A percentile compares a stretch with the other conserved stretches of the same genome.
These are phyloP conservation scores for Starmerella vaccinii DNA, from an alignment of 805 yeast genomes.

Conservation along the genomic window DNA sequence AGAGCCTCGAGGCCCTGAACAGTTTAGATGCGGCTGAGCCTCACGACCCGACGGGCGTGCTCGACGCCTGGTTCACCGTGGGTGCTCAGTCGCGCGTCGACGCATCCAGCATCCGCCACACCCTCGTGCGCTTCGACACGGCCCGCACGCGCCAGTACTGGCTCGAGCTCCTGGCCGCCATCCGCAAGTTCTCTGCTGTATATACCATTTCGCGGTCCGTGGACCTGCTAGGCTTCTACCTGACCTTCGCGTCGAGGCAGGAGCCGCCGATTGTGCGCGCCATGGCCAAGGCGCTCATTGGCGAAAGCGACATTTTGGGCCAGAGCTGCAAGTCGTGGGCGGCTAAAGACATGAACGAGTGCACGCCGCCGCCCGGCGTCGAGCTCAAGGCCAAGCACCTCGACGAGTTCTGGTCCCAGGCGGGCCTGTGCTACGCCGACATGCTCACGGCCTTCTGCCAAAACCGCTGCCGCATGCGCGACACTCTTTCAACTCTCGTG, in stretches of 20 bases:
- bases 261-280: slow-evolving; percentile 28
- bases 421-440: slow-evolving; percentile 38
- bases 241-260: slow-evolving; percentile 26
- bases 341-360: slow-evolving; percentile 36
- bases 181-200: slow-evolving; percentile 18
- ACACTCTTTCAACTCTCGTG: slow-evolving; percentile 49
- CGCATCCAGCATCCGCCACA: slow-evolving; percentile 11
- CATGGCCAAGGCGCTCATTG: slow-evolving; percentile 20
- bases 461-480: slow-evolving; percentile 78
- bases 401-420: slow-evolving; percentile 29
- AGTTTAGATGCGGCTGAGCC: background rate
- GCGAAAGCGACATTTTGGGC: slow-evolving; percentile 17
- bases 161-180: slow-evolving; percentile 14
- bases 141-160: slow-evolving; percentile 24
- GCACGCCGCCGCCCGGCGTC: slow-evolving; percentile 21
- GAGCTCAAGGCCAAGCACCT: slow-evolving; percentile 24
- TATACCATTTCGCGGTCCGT: slow-evolving; percentile 23
- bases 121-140: background rate
- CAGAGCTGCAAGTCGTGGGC: slow-evolving; percentile 26
- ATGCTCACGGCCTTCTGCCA: slow-evolving; percentile 42
- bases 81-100: slow-evolving; percentile 16
- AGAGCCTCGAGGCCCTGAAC: slow-evolving; percentile 10
- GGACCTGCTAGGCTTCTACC: slow-evolving; percentile 29
- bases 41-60: background rate
- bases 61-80: slow-evolving; percentile 7